Evolutionary conservation across 768 basidiomycete species (phyloP).

Genomic region (Agaricus blazei): DNA sequence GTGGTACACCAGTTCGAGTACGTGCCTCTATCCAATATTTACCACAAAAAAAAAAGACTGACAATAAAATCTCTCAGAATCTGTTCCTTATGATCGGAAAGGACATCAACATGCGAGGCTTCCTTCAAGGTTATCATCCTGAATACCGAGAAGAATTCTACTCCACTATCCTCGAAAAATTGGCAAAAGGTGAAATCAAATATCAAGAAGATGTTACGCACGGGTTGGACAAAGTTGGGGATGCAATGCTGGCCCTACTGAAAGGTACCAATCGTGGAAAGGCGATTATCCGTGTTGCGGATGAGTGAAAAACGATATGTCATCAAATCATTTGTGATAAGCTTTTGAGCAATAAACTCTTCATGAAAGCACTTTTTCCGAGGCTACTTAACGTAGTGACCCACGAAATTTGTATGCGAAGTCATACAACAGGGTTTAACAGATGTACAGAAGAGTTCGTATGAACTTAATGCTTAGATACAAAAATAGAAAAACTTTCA

Average conservation of each 20-base stretch:
- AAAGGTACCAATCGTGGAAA: constrained; percentile 31
- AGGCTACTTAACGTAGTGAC: no score
- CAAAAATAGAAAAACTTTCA: no score
- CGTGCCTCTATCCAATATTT: neutral
- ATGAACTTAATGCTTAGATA: no score
- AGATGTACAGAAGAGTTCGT: no score
- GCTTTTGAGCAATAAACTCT: no score
- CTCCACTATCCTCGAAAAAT: constrained; percentile 26
- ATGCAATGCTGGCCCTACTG: constrained; percentile 27
- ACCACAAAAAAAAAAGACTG: no score
- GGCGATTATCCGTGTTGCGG: constrained; percentile 29
- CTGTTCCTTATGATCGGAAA: constrained; percentile 30
- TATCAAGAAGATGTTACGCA: constrained; percentile 38
- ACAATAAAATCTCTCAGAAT: constrained; percentile 23
- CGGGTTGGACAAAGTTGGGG: constrained; percentile 38
- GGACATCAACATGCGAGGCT: constrained; percentile 38
- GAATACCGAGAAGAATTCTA: constrained; percentile 32
- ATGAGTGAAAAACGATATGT: constrained; percentile 11
- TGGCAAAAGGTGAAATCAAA: constrained; percentile 39
- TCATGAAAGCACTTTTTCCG: no score
- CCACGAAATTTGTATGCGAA: no score
- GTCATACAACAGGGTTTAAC: no score
- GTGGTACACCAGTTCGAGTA: constrained; percentile 23
- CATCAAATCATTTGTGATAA: no score
- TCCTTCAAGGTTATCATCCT: constrained; percentile 25